phyloP scores from a whole-genome alignment of 495 filamentous ascomycete species.

The Opeltia flavorubescens region DNA sequence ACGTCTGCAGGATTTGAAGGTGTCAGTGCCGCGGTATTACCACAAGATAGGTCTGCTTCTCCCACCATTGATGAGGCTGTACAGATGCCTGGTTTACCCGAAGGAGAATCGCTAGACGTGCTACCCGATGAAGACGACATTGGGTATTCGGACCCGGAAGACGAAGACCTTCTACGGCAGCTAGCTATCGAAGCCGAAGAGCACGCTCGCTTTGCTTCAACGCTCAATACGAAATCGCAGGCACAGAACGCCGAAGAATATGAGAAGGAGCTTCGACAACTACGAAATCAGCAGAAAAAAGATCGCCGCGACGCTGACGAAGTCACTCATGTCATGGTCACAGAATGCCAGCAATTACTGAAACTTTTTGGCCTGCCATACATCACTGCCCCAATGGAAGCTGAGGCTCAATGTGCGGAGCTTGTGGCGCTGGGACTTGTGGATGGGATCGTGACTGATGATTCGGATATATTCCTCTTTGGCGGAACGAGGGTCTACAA shows the following conservation, averaged over 20 bases:
- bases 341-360: slow-evolving; percentile 85
- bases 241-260: slow-evolving; percentile 58
- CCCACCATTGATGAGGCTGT: background rate
- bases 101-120: slow-evolving; percentile 16
- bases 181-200: slow-evolving; percentile 83
- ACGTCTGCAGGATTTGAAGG: slow-evolving; percentile 42
- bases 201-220: slow-evolving; percentile 79
- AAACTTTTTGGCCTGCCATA: slow-evolving; percentile 87
- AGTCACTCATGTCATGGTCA: slow-evolving; percentile 85
- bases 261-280: slow-evolving; percentile 70
- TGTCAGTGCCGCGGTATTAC: slow-evolving; percentile 17
- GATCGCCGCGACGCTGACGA: slow-evolving; percentile 92
- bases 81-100: slow-evolving; percentile 2
- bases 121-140: slow-evolving; percentile 25
- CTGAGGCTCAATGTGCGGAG: slow-evolving; percentile 93
- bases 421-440: slow-evolving; percentile 74
- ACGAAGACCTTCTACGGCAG: slow-evolving; percentile 73
- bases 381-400: slow-evolving; percentile 96
- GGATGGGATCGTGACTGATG: slow-evolving; percentile 96
- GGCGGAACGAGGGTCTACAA: slow-evolving; percentile 94
- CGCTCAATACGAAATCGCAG: slow-evolving; percentile 56
- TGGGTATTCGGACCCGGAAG: slow-evolving; percentile 70
- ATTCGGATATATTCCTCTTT: slow-evolving; percentile 94
- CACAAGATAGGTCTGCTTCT: slow-evolving; percentile 4
- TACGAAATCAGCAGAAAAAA: slow-evolving; percentile 88